Conservation (phyloP, 345 rosid genomes). For the Eucalyptus urophylla region DNA sequence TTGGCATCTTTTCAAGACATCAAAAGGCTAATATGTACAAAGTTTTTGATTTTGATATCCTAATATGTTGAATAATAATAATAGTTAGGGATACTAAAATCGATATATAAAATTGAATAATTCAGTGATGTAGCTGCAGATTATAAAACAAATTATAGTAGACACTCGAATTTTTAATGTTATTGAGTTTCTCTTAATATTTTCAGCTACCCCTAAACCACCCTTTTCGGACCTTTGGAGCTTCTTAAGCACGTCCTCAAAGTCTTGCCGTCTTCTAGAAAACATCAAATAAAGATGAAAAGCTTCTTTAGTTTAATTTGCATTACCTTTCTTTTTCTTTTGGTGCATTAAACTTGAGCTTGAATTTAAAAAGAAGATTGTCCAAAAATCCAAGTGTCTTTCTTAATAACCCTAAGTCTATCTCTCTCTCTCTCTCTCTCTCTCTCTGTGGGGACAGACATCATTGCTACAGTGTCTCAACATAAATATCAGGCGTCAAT, state of each 20-base stretch:
- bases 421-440: neutral
- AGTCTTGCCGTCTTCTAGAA: neutral
- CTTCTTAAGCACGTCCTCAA: neutral
- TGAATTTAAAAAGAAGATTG: neutral
- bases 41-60: neutral
- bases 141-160: neutral
- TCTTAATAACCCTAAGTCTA: neutral
- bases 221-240: neutral
- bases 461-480: neutral
- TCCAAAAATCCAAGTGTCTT: neutral
- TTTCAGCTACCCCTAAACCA: neutral
- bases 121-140: neutral
- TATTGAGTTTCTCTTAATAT: neutral
- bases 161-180: neutral
- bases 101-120: neutral
- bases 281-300: neutral
- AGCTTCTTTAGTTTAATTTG: neutral
- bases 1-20: neutral
- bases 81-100: neutral
- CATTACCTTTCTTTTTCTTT: neutral
- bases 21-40: neutral
- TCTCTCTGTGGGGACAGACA: neutral
- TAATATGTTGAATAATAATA: neutral
- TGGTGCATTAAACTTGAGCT: neutral
- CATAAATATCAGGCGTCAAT: constrained; percentile 20